Percentiles rank a stretch among this genome's conserved stretches.
phyloP scores from a whole-genome alignment of 768 basidiomycete species.

The Leccinum disarticulatum region DNA sequence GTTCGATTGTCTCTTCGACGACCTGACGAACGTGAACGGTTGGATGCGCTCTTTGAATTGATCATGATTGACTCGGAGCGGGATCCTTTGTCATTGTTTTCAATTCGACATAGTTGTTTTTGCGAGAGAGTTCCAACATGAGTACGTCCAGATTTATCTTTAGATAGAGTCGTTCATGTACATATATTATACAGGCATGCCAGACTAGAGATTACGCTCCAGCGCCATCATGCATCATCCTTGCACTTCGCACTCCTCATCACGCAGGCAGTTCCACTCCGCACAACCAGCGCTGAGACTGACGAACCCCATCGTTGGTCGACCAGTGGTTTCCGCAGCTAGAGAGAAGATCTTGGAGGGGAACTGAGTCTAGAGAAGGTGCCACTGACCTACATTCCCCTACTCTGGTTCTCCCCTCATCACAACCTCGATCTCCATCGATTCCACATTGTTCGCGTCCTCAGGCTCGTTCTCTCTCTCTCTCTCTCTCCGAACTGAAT shows the following conservation, averaged over 20 bases:
- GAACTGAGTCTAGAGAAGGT: too few species aligned
- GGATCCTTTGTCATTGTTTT: slow-evolving; percentile 22
- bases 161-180: too few species aligned
- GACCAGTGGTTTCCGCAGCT: neutral
- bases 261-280: neutral
- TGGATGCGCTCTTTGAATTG: slow-evolving; percentile 51
- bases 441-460: neutral
- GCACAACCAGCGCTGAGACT: neutral
- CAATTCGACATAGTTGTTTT: slow-evolving; percentile 7
- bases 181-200: too few species aligned
- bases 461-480: neutral
- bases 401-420: neutral
- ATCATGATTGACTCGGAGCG: slow-evolving; percentile 71
- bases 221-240: too few species aligned
- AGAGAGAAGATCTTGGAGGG: too few species aligned
- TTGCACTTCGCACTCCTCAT: too few species aligned
- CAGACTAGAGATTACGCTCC: too few species aligned
- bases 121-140: slow-evolving; percentile 26
- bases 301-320: neutral
- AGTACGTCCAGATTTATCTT: too few species aligned
- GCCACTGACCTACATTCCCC: too few species aligned
- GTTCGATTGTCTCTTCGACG: slow-evolving; percentile 37
- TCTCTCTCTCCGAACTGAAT: neutral
- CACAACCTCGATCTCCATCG: neutral
- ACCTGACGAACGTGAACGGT: slow-evolving; percentile 61